Percentiles rank a stretch among this genome's conserved stretches.
Conservation (phyloP, 805 yeast genomes). For the Candida silvicultrix region DNA sequence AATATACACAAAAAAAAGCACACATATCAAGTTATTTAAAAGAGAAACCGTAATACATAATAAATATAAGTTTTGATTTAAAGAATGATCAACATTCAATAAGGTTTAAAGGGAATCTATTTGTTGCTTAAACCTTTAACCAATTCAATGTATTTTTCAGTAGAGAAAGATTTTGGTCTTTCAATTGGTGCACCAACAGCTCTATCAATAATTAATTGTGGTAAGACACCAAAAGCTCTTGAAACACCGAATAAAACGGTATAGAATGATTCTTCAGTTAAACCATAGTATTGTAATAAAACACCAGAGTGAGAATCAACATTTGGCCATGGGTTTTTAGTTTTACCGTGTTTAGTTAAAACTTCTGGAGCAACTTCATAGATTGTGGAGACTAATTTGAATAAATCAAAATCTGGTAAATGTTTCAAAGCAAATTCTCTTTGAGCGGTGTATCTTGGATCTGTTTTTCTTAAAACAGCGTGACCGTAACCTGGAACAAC, state of each 20-base stretch:
- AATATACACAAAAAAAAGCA: not conserved
- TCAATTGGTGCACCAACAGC: slow-evolving; percentile 78
- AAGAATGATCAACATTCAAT: not conserved
- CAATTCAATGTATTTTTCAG: slow-evolving; percentile 84
- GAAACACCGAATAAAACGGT: slow-evolving; percentile 84
- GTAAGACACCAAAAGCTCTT: slow-evolving; percentile 81
- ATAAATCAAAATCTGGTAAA: slow-evolving; percentile 73
- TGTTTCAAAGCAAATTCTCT: slow-evolving; percentile 73
- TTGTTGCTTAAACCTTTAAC: slow-evolving; percentile 39
- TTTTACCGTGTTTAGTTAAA: slow-evolving; percentile 78
- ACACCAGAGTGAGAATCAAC: slow-evolving; percentile 89
- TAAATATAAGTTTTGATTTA: not conserved
- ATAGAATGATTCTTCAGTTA: slow-evolving; percentile 77
- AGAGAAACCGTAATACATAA: not conserved
- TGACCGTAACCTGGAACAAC: slow-evolving; percentile 89
- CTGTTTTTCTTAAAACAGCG: slow-evolving; percentile 83
- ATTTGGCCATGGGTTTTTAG: slow-evolving; percentile 92
- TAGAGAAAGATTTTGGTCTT: slow-evolving; percentile 91
- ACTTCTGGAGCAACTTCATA: slow-evolving; percentile 82
- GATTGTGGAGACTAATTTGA: slow-evolving; percentile 70
- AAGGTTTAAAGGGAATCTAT: slow-evolving; percentile 2
- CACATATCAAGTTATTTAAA: not conserved
- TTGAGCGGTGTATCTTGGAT: slow-evolving; percentile 83
- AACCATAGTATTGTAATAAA: slow-evolving; percentile 77
- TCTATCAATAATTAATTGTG: slow-evolving; percentile 80